Base-by-base conservation (phyloP, 1,284 basidiomycete genomes). In the Sporisorium reilianum region DNA sequence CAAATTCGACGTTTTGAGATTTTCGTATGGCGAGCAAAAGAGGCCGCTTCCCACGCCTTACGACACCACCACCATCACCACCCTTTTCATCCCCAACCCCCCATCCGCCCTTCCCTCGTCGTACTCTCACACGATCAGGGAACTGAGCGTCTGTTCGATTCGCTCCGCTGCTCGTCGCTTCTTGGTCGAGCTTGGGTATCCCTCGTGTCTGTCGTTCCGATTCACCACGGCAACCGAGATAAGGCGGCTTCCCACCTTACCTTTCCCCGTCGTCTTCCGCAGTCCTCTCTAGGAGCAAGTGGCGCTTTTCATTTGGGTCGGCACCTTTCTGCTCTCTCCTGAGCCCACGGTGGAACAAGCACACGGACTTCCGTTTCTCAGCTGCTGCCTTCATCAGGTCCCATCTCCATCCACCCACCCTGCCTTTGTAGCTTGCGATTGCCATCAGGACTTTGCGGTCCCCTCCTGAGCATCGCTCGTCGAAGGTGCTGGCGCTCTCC, bases 1-100 rank as follows among this genome's bases (percentile, higher is more conserved):
- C 64, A 61, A 61, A 67, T 62, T 66, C 44, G 62, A 64, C 50
- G 50, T 53, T 65, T 59, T 46, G 56, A 65, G 56, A 55, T 60
- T 65, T 65, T 65, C 50, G 32, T 55, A 45, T 26, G 14, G 44
- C 45, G 18, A 46, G 18, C 26, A n/a, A n/a, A n/a, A n/a, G n/a
- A 20, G 4, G 45, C 23, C 11, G 18, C 45, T 46, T 46, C 34
- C 11, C 28, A 18, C 52, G 25, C n/a, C 65, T 68, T 68, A 45
- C 65, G 55, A 62, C 46, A 62, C 55, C 65, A 59, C 52, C 65
- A 62, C 63, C 60, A 55, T 44, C 65, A 26, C 32, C 40, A 22
- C 28, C 26, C 7, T 45, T 26, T 42, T 32, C 48, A 20, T 22
- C 40, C 40, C 30, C 16, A n/a, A 34, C 23, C 38, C 34, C 48